Evolutionary conservation across 257 asterid genomes (phyloP), one percentile per base, ranked within the genome.

Genomic region (Fraxinus cuspidata): DNA sequence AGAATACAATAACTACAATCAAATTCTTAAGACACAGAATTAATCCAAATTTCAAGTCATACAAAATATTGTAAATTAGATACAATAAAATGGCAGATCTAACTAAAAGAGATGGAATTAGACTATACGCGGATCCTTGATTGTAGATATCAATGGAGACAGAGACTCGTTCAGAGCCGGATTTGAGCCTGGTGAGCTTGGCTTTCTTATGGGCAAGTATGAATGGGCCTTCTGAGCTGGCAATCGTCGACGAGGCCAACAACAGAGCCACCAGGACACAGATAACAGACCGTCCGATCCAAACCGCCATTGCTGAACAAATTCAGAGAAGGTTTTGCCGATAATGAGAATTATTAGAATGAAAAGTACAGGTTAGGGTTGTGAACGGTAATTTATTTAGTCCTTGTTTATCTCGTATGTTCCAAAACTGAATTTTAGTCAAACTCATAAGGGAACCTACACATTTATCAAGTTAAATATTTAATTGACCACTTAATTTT

Each of bases 121-220:
- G 4, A 40, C 70, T 90, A 67, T 91, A 94, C 98, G 96, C 85
- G 78, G 82, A 90, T 92, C 98, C 98, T 84, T 90, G 88, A 77
- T 92, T 94, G 90, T 89, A 92, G 82, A 94, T 78, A 75, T 94
- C 91, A 75, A 94, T 83, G 58, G 93, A 82, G 81, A 94, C 93
- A 66, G 92, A 83, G 60, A 94, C 86, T 0, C 96, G 96, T 70
- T 94, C 98, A 67, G 85, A 74, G 83, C 93, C 94, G 75, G 96
- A 79, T 37, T 92, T 88, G 85, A 94, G 91, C 83, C 91, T 83
- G 42, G 91, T 88, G 77, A 92, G 88, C 12, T 89, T 70, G 58
- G 92, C 96, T 87, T 94, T 94, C 91, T 94, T 94, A 79, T 92
- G 97, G 25, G 97, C 97, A 1, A 94, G 84, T 69, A 94, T 86